Evolutionary conservation across 345 rosid species (phyloP), one percentile per base, ranked within the genome.

Genomic region (Erodium maritimum): DNA sequence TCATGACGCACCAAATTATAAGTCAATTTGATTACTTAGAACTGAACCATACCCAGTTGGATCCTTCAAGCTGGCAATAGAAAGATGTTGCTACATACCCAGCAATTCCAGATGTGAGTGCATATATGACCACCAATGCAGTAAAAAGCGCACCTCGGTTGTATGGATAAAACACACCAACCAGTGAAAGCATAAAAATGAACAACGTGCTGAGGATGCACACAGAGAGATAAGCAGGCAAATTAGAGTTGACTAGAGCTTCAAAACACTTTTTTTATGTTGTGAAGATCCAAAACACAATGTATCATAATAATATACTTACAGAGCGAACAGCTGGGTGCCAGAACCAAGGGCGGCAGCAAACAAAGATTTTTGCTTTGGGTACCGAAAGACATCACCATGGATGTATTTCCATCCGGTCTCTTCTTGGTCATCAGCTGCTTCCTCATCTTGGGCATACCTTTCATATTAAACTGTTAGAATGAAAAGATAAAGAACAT

Each of bases 401-500:
- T 77, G 79, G 52, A 77, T 71, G 74, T 77, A 77, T 51, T 77
- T 77, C 82, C 82, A 77, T n/a, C 82, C 82, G 37, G 79, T 74
- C 72, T 77, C 82, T 42, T 78, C 82, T 52, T 71, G 68, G 45
- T 78, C 82, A 55, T 74, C 82, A 61, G 73, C 71, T 0, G 75
- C 45, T 57, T 78, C 82, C 71, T 74, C 82, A 34, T 78, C 82
- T 58, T 78, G 79, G 7, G 82, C 71, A 67, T 75, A 75, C 68
- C 79, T 75, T 50, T 69, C 37, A 29, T 14, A 42, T 42, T 42
- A 12, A 42, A 42, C 16, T 10, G 17, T 29, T 29, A 29, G 37
- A 29, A 29, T 5, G 5, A 29, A 29, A 6, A 4, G 37, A 5
- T 29, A 29, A 29, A 29, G 37, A 29, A 29, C 37, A 29, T 29